Percentiles rank a stretch among this genome's conserved stretches.
phyloP scores from a whole-genome alignment of 2,329 filamentous ascomycete genomes.

The Diaporthe amygdali region DNA sequence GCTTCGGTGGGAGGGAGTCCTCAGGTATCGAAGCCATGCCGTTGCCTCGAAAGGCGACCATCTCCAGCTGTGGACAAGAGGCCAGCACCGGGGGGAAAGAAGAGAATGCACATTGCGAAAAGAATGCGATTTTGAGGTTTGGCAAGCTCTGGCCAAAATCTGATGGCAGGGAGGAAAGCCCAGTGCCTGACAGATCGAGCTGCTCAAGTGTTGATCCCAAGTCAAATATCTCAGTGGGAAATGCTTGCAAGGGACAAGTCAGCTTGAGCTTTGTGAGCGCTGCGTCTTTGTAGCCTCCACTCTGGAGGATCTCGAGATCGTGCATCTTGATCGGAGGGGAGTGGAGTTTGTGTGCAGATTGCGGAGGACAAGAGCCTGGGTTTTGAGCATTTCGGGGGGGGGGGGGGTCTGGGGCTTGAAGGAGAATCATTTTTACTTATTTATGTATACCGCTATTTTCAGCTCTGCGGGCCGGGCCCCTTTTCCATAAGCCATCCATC shows the following conservation, averaged over 20 bases:
- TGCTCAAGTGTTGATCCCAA: slow-evolving; percentile 47
- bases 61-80: slow-evolving; percentile 50
- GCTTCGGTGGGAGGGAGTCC: slow-evolving; percentile 43
- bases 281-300: slow-evolving; percentile 36
- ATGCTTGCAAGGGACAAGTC: slow-evolving; percentile 35
- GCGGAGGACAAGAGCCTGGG: not conserved
- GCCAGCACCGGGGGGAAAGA: slow-evolving; percentile 48
- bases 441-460: not conserved
- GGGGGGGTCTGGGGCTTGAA: not conserved
- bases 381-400: not conserved
- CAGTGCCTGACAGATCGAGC: slow-evolving; percentile 54
- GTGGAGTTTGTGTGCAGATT: not conserved
- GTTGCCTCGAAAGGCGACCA: slow-evolving; percentile 54
- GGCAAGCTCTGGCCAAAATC: slow-evolving; percentile 43
- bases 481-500: slow-evolving; percentile 17
- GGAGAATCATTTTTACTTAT: not conserved
- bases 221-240: slow-evolving; percentile 47
- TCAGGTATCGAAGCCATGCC: slow-evolving; percentile 48
- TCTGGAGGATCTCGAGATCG: slow-evolving; percentile 35
- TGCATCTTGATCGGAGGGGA: slow-evolving; percentile 33
- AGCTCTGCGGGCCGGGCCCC: not conserved
- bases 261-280: slow-evolving; percentile 42
- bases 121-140: slow-evolving; percentile 51
- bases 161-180: slow-evolving; percentile 45
- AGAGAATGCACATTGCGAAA: slow-evolving; percentile 50